Evolutionary conservation across 2,329 filamentous ascomycete genomes (phyloP).

Genomic region (Myrmaecium sp.): DNA sequence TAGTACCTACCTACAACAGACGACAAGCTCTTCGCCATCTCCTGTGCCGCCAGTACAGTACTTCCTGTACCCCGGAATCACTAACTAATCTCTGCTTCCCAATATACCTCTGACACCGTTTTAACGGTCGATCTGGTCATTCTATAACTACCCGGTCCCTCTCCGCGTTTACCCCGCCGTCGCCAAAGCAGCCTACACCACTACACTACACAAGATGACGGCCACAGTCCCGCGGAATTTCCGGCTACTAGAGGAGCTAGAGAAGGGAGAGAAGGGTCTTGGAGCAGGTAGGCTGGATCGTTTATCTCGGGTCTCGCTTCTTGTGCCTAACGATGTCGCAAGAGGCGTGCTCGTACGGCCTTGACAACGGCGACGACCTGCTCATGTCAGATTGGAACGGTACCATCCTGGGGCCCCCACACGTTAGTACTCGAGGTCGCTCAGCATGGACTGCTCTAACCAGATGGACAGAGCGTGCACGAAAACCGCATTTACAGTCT

Average conservation of each 20-base stretch:
- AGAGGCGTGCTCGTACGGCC: conserved; percentile 95
- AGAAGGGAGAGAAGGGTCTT: conserved; percentile 96
- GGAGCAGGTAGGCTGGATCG: conserved; percentile 53
- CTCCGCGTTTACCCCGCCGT: not conserved
- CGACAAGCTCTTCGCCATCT: no score
- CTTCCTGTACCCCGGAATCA: no score
- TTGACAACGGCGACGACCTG: conserved; percentile 85
- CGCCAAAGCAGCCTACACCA: conserved; percentile 2
- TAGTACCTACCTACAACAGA: no score
- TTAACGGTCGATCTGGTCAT: no score
- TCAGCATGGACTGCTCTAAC: conserved; percentile 1
- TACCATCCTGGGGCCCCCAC: conserved; percentile 89
- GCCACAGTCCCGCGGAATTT: conserved; percentile 91
- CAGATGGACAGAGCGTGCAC: conserved; percentile 59
- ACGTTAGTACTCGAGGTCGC: conserved; percentile 43
- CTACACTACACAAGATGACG: conserved; percentile 26
- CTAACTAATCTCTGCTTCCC: no score
- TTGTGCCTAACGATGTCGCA: conserved; percentile 6
- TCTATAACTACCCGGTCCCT: no score
- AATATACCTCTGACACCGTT: no score
- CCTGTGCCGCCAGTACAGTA: no score
- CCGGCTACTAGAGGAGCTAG: conserved; percentile 86
- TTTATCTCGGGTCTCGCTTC: not conserved
- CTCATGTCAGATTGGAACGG: conserved; percentile 98
- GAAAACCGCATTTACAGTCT: conserved; percentile 99